These are phyloP conservation scores for Scleromitrula shiraiana DNA, from an alignment of 2,329 filamentous ascomycete genomes.

Conservation along the genomic window DNA sequence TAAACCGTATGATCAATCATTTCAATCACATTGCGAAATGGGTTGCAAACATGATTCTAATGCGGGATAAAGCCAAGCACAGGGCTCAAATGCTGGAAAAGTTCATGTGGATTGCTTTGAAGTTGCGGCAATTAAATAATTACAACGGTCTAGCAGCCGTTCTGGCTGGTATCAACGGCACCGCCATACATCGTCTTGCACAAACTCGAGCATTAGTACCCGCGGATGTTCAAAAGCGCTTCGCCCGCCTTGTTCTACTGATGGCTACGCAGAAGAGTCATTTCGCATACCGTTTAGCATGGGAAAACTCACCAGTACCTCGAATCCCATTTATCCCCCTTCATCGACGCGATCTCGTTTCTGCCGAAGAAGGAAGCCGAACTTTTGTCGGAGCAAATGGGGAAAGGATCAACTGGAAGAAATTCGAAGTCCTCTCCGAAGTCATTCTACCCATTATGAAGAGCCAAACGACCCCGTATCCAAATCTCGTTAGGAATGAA, in stretches of 20 bases:
- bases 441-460: constrained; percentile 84
- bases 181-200: constrained; percentile 72
- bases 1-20: constrained; percentile 90
- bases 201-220: constrained; percentile 74
- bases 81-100: constrained; percentile 86
- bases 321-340: constrained; percentile 91
- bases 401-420: constrained; percentile 90
- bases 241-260: constrained; percentile 78
- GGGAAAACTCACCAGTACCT: constrained; percentile 88
- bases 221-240: constrained; percentile 67
- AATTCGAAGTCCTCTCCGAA: constrained; percentile 93
- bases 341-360: constrained; percentile 81
- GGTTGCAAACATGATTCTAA: constrained; percentile 74
- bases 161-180: constrained; percentile 84
- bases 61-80: constrained; percentile 94
- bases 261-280: constrained; percentile 92
- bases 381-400: constrained; percentile 72
- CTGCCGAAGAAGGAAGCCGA: constrained; percentile 83
- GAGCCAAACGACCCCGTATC: constrained; percentile 80
- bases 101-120: constrained; percentile 84
- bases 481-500: constrained; percentile 61
- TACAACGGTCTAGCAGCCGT: constrained; percentile 96
- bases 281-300: constrained; percentile 91
- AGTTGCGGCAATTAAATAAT: constrained; percentile 86
- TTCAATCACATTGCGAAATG: constrained; percentile 82